These are phyloP conservation scores for Starmerella bombicola DNA, from an alignment of 805 yeast genomes.

Conservation along the genomic window DNA sequence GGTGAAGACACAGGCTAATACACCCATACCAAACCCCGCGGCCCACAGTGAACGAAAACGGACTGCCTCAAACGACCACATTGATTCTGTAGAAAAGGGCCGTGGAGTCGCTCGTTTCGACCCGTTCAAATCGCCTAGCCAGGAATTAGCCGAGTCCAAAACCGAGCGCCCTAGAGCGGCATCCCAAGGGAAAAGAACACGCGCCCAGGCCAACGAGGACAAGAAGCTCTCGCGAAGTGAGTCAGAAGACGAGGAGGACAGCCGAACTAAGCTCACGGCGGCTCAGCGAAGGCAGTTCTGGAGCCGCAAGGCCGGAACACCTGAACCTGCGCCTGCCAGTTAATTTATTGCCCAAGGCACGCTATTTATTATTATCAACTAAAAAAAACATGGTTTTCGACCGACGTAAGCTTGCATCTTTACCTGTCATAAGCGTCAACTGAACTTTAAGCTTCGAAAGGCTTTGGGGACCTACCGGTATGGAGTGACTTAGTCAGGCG, in stretches of 20 bases:
- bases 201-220: neutral
- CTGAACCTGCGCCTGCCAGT: neutral
- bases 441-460: neutral
- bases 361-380: too few species aligned
- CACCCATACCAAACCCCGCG: neutral
- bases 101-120: neutral
- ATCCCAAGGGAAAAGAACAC: neutral
- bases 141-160: neutral
- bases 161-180: neutral
- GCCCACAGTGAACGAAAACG: neutral
- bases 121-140: neutral
- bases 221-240: neutral
- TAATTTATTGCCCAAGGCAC: too few species aligned
- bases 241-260: slow-evolving; percentile 15
- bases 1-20: neutral
- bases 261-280: slow-evolving; percentile 16
- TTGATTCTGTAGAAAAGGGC: neutral
- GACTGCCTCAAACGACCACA: neutral
- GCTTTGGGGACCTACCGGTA: slow-evolving; percentile 1
- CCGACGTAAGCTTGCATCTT: too few species aligned
- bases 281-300: slow-evolving; percentile 18
- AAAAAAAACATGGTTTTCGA: too few species aligned
- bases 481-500: slow-evolving; percentile 6
- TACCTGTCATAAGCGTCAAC: neutral
- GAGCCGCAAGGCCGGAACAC: slow-evolving; percentile 12